Percentiles rank a stretch among this genome's conserved stretches.
phyloP scores from a whole-genome alignment of 495 filamentous ascomycete species.

The Lophium mytilinum region DNA sequence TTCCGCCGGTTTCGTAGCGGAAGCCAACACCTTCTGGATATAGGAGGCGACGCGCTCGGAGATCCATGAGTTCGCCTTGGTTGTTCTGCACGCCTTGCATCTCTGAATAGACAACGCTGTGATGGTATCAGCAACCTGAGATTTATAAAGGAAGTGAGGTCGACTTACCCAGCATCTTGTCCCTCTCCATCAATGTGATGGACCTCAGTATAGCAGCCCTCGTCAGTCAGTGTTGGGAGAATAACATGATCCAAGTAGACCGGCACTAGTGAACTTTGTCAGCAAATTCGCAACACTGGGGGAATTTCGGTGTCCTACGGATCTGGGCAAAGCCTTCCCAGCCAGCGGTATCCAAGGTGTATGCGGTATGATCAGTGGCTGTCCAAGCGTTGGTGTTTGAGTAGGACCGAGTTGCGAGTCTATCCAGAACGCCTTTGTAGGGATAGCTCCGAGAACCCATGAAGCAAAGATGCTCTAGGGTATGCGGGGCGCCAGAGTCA shows the following conservation, averaged over 20 bases:
- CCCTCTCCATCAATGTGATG: constrained; percentile 89
- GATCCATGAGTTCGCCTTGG: constrained; percentile 72
- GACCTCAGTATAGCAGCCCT: constrained; percentile 89
- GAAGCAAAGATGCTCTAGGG: constrained; percentile 91
- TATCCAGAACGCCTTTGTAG: constrained; percentile 92
- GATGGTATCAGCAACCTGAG: neutral
- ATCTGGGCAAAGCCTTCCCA: constrained; percentile 96
- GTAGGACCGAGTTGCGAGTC: constrained; percentile 85
- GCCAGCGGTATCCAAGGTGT: constrained; percentile 86
- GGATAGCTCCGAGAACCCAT: constrained; percentile 94
- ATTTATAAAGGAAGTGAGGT: neutral
- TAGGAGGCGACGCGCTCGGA: constrained; percentile 63
- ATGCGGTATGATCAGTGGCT: constrained; percentile 89
- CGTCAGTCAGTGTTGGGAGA: constrained; percentile 82
- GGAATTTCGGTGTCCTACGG: constrained; percentile 7
- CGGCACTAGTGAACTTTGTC: constrained; percentile 45
- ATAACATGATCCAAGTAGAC: constrained; percentile 95
- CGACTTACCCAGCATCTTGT: constrained; percentile 64
- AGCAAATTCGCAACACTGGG: neutral
- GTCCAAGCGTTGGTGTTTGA: constrained; percentile 96
- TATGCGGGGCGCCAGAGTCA: constrained; percentile 92
- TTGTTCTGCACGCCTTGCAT: constrained; percentile 95
- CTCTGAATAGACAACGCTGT: constrained; percentile 89
- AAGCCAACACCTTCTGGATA: constrained; percentile 90
- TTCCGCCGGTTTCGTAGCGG: constrained; percentile 91